These are phyloP conservation scores for Albatrellus ellisii DNA, from an alignment of 768 basidiomycete species.

Conservation along the genomic window DNA sequence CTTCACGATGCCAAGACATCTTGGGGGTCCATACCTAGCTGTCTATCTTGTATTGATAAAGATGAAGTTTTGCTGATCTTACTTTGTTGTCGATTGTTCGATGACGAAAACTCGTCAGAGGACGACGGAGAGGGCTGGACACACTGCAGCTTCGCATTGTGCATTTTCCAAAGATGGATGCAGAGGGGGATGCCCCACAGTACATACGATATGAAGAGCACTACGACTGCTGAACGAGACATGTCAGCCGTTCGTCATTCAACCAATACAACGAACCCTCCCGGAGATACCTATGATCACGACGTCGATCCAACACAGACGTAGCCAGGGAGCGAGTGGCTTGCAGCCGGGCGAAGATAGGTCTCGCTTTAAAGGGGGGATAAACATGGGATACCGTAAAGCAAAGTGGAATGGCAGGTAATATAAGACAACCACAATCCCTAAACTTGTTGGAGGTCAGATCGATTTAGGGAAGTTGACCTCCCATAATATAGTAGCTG, in stretches of 20 bases:
- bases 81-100: no score
- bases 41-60: no score
- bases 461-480: no score
- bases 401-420: no score
- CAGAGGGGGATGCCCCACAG: conserved; percentile 16
- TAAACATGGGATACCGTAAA: not conserved
- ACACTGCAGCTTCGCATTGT: no score
- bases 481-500: no score
- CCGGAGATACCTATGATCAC: conserved; percentile 14
- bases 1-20: not conserved
- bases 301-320: conserved; percentile 12
- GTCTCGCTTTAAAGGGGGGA: conserved; percentile 3
- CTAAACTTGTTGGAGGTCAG: not conserved
- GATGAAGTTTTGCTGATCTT: no score
- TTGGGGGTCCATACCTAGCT: no score
- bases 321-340: conserved; percentile 5
- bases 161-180: conserved; percentile 7
- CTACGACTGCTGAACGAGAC: conserved; percentile 10
- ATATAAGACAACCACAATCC: no score
- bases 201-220: conserved; percentile 12
- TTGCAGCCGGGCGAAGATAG: not conserved
- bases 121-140: not conserved
- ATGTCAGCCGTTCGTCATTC: not conserved
- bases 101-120: no score
- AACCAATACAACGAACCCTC: no score